Evolutionary conservation across 1,284 basidiomycete species (phyloP).

Genomic region (Tylopilus microsporus): DNA sequence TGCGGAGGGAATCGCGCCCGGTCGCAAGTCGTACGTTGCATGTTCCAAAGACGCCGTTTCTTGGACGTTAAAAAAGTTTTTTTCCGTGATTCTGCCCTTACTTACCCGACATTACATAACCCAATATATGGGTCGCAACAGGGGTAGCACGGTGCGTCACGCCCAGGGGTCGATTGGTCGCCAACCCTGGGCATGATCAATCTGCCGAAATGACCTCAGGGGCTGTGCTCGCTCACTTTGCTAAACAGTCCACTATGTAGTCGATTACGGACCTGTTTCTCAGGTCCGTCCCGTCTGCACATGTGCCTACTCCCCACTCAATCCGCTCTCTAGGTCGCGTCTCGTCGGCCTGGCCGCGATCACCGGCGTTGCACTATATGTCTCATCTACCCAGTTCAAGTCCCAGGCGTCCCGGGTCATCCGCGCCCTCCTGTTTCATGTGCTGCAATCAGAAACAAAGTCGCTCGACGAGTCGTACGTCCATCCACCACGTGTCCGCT

Average conservation of each 20-base stretch:
- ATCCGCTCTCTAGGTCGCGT: conserved; percentile 54
- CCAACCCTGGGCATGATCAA: too few species aligned
- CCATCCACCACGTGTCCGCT: neutral
- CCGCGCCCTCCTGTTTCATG: conserved; percentile 67
- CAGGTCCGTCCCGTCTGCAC: conserved; percentile 40
- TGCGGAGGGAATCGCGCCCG: too few species aligned
- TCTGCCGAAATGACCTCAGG: conserved; percentile 50
- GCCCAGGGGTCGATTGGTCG: too few species aligned
- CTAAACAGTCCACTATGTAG: conserved; percentile 52
- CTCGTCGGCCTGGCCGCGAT: conserved; percentile 84
- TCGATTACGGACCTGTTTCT: conserved; percentile 47
- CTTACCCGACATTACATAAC: too few species aligned
- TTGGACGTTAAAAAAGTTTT: too few species aligned
- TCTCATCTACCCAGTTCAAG: conserved; percentile 70
- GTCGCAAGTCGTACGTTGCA: too few species aligned
- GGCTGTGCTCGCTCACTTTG: conserved; percentile 64
- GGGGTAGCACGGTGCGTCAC: too few species aligned
- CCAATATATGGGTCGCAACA: too few species aligned
- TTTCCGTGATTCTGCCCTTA: too few species aligned
- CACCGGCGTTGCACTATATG: conserved; percentile 75
- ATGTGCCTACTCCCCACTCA: neutral
- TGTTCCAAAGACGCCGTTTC: too few species aligned
- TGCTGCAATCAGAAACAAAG: conserved; percentile 60
- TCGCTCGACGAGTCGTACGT: conserved; percentile 64
- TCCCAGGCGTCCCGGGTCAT: conserved; percentile 71